Conservation (phyloP, 108 stramenopile genomes). For the Nannochloropsis salina region DNA sequence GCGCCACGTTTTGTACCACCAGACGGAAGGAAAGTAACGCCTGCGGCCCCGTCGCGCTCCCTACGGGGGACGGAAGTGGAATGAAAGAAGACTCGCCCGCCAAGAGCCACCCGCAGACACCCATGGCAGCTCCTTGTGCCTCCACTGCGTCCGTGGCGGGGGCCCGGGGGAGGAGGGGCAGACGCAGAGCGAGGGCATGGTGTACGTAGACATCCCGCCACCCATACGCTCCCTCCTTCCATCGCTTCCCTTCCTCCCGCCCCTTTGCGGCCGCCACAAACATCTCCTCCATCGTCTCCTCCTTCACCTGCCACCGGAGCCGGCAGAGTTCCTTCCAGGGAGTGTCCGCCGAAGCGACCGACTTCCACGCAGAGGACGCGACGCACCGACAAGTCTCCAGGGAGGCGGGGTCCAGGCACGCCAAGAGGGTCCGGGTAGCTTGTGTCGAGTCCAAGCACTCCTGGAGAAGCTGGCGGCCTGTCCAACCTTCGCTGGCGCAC, state of each 20-base stretch:
- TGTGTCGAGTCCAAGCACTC: background rate
- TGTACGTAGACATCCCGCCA: background rate
- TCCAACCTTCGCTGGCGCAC: background rate
- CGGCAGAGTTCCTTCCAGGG: constrained; percentile 2
- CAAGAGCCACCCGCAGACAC: background rate
- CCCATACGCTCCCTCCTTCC: background rate
- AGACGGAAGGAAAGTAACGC: background rate
- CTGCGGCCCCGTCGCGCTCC: background rate
- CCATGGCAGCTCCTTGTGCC: background rate
- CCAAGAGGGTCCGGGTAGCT: background rate
- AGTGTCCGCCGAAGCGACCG: background rate
- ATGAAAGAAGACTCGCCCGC: background rate
- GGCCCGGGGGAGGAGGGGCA: background rate
- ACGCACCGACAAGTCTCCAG: background rate
- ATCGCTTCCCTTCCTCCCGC: background rate
- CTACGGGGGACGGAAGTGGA: background rate
- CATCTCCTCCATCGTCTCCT: background rate
- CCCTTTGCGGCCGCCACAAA: too few relatives aligned
- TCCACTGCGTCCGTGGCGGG: background rate
- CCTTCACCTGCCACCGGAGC: background rate
- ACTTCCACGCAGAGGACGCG: background rate
- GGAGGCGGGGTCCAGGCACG: background rate
- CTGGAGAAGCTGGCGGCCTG: background rate
- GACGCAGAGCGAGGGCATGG: background rate
- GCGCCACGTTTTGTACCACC: background rate